A percentile compares a stretch with the other conserved stretches of the same genome.
Evolutionary conservation across 768 basidiomycete species (phyloP).

Genomic region (Lentinula raphanica): DNA sequence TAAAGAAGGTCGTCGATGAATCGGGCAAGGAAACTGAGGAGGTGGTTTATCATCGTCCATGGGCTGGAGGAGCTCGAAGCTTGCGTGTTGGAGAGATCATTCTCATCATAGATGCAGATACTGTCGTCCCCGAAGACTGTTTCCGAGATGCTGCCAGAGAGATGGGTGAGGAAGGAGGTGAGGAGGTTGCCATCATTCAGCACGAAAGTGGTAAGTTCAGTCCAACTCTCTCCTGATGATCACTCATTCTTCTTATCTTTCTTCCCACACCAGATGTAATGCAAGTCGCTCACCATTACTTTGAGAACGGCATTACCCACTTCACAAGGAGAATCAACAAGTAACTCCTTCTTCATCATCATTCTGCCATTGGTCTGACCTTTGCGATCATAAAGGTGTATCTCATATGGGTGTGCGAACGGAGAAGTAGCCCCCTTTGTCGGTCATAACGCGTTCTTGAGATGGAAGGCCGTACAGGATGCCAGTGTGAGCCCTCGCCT

Average conservation of each 20-base stretch:
- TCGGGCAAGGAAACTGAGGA: slow-evolving; percentile 10
- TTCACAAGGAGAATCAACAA: slow-evolving; percentile 88
- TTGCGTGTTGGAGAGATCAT: slow-evolving; percentile 76
- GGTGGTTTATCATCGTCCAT: slow-evolving; percentile 47
- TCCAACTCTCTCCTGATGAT: neutral
- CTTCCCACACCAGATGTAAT: slow-evolving; percentile 22
- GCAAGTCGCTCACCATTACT: slow-evolving; percentile 74
- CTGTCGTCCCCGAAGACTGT: slow-evolving; percentile 79
- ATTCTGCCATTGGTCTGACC: neutral
- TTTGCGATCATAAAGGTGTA: slow-evolving; percentile 30
- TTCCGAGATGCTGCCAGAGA: slow-evolving; percentile 87
- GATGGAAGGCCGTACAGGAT: slow-evolving; percentile 86
- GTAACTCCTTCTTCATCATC: neutral
- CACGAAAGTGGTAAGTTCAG: slow-evolving; percentile 59
- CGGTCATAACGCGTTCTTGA: slow-evolving; percentile 81
- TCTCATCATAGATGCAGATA: slow-evolving; percentile 78
- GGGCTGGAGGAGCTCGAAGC: slow-evolving; percentile 72
- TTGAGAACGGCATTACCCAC: slow-evolving; percentile 85
- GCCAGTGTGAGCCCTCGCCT: slow-evolving; percentile 35
- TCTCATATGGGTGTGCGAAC: slow-evolving; percentile 73
- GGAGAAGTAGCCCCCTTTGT: slow-evolving; percentile 82
- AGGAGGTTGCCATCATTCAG: slow-evolving; percentile 83
- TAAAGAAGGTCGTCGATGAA: neutral
- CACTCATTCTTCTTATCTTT: neutral
- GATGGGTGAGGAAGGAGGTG: slow-evolving; percentile 79